phyloP scores from a whole-genome alignment of 1,284 basidiomycete species.

The Trametes pubescens region DNA sequence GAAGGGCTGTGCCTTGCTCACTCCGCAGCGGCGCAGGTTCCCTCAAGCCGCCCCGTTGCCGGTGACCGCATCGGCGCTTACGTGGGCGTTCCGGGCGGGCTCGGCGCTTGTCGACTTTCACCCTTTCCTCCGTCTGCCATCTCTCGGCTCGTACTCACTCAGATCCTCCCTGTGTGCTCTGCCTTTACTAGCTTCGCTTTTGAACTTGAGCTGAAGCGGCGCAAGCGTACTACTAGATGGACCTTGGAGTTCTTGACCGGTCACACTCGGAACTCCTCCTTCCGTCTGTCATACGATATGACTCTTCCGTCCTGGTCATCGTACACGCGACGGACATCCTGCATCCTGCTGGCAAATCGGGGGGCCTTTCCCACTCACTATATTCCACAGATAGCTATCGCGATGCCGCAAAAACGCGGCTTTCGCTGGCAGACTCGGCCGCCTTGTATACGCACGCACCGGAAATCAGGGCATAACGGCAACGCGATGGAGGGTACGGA shows the following conservation, averaged over 20 bases:
- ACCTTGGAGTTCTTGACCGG: no score
- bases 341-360: background rate
- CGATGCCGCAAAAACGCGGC: no score
- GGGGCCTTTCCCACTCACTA: background rate
- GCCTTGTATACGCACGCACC: no score
- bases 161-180: background rate
- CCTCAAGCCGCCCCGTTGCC: background rate
- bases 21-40: constrained; percentile 6
- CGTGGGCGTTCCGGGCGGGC: no score
- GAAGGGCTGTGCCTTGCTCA: constrained; percentile 5
- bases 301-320: background rate
- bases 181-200: background rate
- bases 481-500: no score
- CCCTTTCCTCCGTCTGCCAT: background rate
- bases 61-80: no score
- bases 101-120: background rate
- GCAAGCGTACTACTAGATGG: no score
- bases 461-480: no score
- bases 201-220: no score
- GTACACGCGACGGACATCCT: background rate
- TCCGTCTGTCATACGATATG: constrained; percentile 9
- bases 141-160: background rate
- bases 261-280: background rate
- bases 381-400: background rate
- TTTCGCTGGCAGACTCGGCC: no score